Percentiles rank a stretch among this genome's conserved stretches.
Conservation (phyloP, 2,329 filamentous ascomycete species). For the Fusarium abutilonis region DNA sequence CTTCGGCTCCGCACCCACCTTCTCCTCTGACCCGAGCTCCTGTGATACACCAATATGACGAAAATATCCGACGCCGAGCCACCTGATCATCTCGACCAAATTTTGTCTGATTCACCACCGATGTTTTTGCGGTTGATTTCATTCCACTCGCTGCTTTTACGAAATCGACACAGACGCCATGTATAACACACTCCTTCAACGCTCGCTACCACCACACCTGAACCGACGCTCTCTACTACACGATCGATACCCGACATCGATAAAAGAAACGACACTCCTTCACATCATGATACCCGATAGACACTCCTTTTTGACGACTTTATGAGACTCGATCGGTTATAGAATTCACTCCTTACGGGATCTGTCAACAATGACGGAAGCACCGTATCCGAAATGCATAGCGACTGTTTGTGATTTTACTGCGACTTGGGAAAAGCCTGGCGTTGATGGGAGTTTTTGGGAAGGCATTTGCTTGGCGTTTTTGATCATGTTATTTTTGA, state of each 20-base stretch:
- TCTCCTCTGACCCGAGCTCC: slow-evolving; percentile 51
- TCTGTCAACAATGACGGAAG: slow-evolving; percentile 49
- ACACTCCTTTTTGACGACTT: slow-evolving; percentile 53
- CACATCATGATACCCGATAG: slow-evolving; percentile 48
- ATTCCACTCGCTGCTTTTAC: slow-evolving; percentile 31
- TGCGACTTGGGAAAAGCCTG: slow-evolving; percentile 41
- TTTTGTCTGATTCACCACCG: slow-evolving; percentile 33
- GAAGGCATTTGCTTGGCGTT: slow-evolving; percentile 43
- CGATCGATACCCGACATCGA: slow-evolving; percentile 37
- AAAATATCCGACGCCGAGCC: slow-evolving; percentile 51
- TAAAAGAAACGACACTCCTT: slow-evolving; percentile 46
- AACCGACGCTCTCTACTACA: slow-evolving; percentile 45
- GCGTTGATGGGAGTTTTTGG: slow-evolving; percentile 40
- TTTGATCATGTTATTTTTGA: slow-evolving; percentile 25
- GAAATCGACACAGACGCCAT: slow-evolving; percentile 50
- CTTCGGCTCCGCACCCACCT: slow-evolving; percentile 50
- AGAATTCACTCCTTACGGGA: slow-evolving; percentile 59
- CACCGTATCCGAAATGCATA: slow-evolving; percentile 63
- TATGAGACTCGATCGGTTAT: slow-evolving; percentile 52
- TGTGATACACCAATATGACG: slow-evolving; percentile 45
- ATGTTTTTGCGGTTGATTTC: slow-evolving; percentile 33
- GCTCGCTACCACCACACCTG: slow-evolving; percentile 46
- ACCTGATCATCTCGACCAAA: slow-evolving; percentile 39
- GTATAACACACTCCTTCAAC: slow-evolving; percentile 52
- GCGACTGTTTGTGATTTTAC: slow-evolving; percentile 55